Evolutionary conservation across 495 filamentous ascomycete genomes (phyloP), one percentile per base, ranked within the genome.

Genomic region (Penicillium subrubescens): DNA sequence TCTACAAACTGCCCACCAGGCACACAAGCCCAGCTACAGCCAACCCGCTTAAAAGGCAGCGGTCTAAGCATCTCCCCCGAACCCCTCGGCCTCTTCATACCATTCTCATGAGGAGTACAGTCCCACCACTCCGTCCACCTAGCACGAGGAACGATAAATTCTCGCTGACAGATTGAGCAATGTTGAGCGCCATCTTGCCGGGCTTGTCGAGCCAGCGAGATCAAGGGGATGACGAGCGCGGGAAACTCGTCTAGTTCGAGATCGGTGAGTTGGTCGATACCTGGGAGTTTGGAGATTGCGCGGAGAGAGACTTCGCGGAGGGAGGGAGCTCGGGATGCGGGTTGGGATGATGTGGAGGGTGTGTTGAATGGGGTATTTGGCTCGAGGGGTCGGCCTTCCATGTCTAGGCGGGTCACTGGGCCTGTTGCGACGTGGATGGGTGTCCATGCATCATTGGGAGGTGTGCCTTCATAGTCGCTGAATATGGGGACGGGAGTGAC

Each of bases 41-140:
- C 88, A 34, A 82, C 70, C 46, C 86, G 77, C 23, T 87, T 66
- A 68, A 93, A 90, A 0, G 90, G 90, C 43, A 92, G 73, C 39
- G 81, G 77, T 10, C 77, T 73, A 23, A 81, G 64, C 59, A 54
- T 71, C 58, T 77, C 75, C 0, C 75, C 75, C n/a, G 75, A 70
- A 31, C 54, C 48, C 10, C 80, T 72, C 1, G 78, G 73, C 44
- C 73, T 67, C 64, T 81, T 81, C 61, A 81, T 67, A 15, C 80
- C 80, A 58, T 78, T 82, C 66, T 82, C 80, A 59, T 77, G 76
- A 1, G 77, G 77, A 10, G 68, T 76, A 60, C 71, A 79, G 64
- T 86, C 82, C 87, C 88, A 91, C 85, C 88, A 92, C 71, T 93
- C 90, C 54, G 91, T 81, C 90, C 90, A 93, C 66, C 90, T 82